A percentile compares a stretch with the other conserved stretches of the same genome.
Evolutionary conservation across 495 filamentous ascomycete genomes (phyloP).

Genomic region (Aspergillus bertholletiae): DNA sequence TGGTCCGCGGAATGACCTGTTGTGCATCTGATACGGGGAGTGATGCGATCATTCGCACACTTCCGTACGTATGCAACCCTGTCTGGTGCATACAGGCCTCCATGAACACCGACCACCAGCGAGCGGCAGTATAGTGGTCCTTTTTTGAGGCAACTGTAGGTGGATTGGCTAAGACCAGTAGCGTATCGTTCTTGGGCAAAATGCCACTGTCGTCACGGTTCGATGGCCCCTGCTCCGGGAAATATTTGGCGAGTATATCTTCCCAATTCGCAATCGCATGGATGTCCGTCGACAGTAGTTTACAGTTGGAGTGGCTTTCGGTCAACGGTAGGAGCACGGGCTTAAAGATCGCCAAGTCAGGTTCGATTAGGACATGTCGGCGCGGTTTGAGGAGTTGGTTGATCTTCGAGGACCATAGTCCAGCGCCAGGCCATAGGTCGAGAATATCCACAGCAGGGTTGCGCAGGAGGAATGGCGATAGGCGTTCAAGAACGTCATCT

Average conservation of each 20-base stretch:
- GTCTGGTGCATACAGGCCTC: slow-evolving; percentile 25
- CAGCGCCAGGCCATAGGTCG: slow-evolving; percentile 76
- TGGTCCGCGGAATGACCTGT: slow-evolving; percentile 46
- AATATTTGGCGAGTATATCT: slow-evolving; percentile 33
- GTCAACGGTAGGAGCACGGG: slow-evolving; percentile 60
- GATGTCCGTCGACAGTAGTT: slow-evolving; percentile 43
- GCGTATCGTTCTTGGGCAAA: slow-evolving; percentile 54
- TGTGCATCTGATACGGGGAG: slow-evolving; percentile 45
- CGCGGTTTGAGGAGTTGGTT: slow-evolving; percentile 71
- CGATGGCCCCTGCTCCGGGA: slow-evolving; percentile 31
- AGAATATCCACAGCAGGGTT: slow-evolving; percentile 73
- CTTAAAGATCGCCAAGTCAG: slow-evolving; percentile 47
- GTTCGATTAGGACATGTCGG: slow-evolving; percentile 77
- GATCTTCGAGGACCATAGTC: slow-evolving; percentile 71
- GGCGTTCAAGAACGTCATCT: slow-evolving; percentile 50
- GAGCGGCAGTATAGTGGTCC: slow-evolving; percentile 33
- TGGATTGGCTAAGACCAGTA: slow-evolving; percentile 65
- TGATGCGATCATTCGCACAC: slow-evolving; percentile 70
- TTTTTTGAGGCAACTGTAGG: slow-evolving; percentile 25
- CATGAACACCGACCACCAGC: slow-evolving; percentile 33
- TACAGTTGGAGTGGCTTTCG: slow-evolving; percentile 52
- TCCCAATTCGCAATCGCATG: slow-evolving; percentile 49
- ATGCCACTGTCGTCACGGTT: slow-evolving; percentile 20
- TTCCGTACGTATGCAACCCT: slow-evolving; percentile 40
- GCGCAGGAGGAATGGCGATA: slow-evolving; percentile 56